Evolutionary conservation across 192 early-diverging fungal species (phyloP).

Genomic region (Backusella tuberculispora): DNA sequence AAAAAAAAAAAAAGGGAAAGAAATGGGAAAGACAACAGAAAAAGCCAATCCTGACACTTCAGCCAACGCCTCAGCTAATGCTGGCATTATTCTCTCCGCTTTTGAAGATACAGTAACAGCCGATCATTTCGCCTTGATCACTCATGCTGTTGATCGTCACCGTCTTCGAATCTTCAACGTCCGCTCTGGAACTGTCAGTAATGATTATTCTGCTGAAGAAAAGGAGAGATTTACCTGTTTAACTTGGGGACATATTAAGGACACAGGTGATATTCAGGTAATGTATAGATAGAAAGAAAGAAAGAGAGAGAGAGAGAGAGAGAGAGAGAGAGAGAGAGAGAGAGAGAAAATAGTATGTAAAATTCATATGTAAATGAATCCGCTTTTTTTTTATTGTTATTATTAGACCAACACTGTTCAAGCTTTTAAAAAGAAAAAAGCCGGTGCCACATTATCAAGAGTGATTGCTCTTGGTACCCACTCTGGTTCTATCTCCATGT

Average conservation of each 20-base stretch:
- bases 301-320: neutral
- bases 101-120: constrained; percentile 26
- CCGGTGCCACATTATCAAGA: constrained; percentile 20
- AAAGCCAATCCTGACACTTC: constrained; percentile 30
- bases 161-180: constrained; percentile 60
- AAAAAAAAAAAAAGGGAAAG: neutral
- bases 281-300: neutral
- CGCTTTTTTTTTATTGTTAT: neutral
- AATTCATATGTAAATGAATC: neutral
- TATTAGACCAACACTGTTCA: neutral
- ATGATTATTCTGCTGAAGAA: constrained; percentile 51
- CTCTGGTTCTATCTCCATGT: constrained; percentile 52
- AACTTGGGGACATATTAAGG: constrained; percentile 51
- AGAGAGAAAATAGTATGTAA: neutral
- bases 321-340: no score
- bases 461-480: constrained; percentile 57
- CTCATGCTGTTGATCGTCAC: constrained; percentile 57
- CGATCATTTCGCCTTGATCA: constrained; percentile 57
- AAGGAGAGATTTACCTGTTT: constrained; percentile 57
- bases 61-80: constrained; percentile 4
- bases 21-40: constrained; percentile 28
- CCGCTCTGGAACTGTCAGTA: constrained; percentile 52
- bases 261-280: constrained; percentile 34
- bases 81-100: constrained; percentile 28
- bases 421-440: constrained; percentile 43